A percentile compares a stretch with the other conserved stretches of the same genome.
phyloP scores from a whole-genome alignment of 768 basidiomycete genomes.

The Phaeotremella fagi region DNA sequence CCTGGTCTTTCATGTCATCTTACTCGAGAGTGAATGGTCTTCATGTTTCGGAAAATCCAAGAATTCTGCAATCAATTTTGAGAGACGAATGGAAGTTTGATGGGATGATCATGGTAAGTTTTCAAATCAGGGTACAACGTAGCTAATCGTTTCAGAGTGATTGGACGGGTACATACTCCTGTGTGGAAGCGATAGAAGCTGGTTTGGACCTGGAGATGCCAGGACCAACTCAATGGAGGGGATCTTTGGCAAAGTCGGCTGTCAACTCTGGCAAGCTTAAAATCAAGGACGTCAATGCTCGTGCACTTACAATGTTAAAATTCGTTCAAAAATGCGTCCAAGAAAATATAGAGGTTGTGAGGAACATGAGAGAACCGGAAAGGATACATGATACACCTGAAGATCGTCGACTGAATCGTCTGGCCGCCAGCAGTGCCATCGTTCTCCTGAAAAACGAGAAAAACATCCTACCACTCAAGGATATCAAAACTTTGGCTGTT shows the following conservation, averaged over 20 bases:
- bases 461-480: conserved; percentile 56
- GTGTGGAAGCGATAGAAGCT: conserved; percentile 56
- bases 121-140: background rate
- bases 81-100: conserved; percentile 64
- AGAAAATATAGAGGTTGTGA: background rate
- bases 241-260: background rate
- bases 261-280: background rate
- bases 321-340: background rate
- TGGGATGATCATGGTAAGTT: conserved; percentile 55
- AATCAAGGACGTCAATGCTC: background rate
- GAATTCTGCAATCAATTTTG: conserved; percentile 56
- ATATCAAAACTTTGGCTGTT: conserved; percentile 62
- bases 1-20: conserved; percentile 44
- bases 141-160: conserved; percentile 51
- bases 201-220: conserved; percentile 55
- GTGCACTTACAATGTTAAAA: background rate
- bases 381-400: conserved; percentile 16
- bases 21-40: conserved; percentile 62
- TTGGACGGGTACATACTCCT: conserved; percentile 55
- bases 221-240: conserved; percentile 22
- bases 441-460: conserved; percentile 70
- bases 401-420: conserved; percentile 56
- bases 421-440: conserved; percentile 64
- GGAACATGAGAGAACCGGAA: background rate
- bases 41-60: conserved; percentile 58